Conservation (phyloP, 2,329 filamentous ascomycete genomes). For the Stachybotrys chlorohalonatus region DNA sequence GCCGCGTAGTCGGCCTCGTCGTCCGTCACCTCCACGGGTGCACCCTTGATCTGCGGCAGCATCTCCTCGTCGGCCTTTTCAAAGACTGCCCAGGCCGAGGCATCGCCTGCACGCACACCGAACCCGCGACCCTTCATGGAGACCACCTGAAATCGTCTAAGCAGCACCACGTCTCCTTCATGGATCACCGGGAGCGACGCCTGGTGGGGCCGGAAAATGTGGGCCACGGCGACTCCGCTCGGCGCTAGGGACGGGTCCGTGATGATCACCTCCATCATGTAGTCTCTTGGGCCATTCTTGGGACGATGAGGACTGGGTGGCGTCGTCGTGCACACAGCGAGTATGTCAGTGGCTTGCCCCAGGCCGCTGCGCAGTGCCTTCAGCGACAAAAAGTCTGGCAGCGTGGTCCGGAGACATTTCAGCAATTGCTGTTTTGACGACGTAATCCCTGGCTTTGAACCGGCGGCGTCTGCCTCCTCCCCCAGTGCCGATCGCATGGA, state of each 20-base stretch:
- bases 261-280: constrained; percentile 47
- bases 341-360: constrained; percentile 40
- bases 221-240: constrained; percentile 40
- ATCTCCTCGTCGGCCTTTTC: constrained; percentile 30
- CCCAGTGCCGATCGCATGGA: constrained; percentile 9
- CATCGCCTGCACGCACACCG: constrained; percentile 43
- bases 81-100: constrained; percentile 54
- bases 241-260: constrained; percentile 48
- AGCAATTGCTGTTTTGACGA: constrained; percentile 33
- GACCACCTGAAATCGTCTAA: constrained; percentile 46
- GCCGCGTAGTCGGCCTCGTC: constrained; percentile 40
- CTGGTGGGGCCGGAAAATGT: constrained; percentile 50
- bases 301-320: constrained; percentile 43
- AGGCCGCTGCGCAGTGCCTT: constrained; percentile 41
- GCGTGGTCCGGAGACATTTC: constrained; percentile 34
- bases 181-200: constrained; percentile 45
- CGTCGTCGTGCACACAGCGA: constrained; percentile 43
- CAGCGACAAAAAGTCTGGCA: constrained; percentile 45
- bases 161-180: constrained; percentile 48
- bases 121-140: constrained; percentile 46
- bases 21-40: constrained; percentile 46
- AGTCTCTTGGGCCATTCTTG: constrained; percentile 50
- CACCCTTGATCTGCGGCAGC: constrained; percentile 47
- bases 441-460: neutral
- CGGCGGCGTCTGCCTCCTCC: constrained; percentile 4